phyloP scores from a whole-genome alignment of 768 basidiomycete genomes.

The Psilocybe sp. region DNA sequence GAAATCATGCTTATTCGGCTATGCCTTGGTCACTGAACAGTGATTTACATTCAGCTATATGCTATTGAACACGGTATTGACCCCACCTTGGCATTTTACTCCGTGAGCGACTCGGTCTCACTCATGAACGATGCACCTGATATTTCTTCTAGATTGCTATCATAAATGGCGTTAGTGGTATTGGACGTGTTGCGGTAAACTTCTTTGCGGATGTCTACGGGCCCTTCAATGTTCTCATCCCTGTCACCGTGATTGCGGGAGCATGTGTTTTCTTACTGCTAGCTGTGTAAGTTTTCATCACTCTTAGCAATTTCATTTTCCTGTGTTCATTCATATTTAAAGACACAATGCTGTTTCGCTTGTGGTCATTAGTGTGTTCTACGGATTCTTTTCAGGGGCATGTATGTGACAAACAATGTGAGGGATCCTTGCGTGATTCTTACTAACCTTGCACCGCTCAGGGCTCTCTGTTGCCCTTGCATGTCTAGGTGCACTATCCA shows the following conservation, averaged over 20 bases:
- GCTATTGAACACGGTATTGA: constrained; percentile 39
- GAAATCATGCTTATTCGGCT: neutral
- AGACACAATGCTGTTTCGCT: constrained; percentile 28
- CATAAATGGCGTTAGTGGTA: constrained; percentile 25
- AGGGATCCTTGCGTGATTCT: neutral
- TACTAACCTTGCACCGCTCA: constrained; percentile 5
- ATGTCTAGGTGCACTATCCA: constrained; percentile 26
- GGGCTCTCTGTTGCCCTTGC: constrained; percentile 32
- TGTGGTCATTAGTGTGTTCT: constrained; percentile 37
- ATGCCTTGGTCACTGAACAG: too few species aligned
- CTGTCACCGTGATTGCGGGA: constrained; percentile 26
- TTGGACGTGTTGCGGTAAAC: constrained; percentile 30
- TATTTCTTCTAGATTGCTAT: constrained; percentile 31
- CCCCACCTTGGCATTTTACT: constrained; percentile 43
- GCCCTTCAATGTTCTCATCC: constrained; percentile 29
- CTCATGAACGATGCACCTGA: too few species aligned
- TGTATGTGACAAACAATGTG: constrained; percentile 25
- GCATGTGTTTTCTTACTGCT: constrained; percentile 35
- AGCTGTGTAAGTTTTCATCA: constrained; percentile 23
- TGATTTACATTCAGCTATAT: constrained; percentile 50
- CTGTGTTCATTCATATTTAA: neutral
- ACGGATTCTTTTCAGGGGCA: constrained; percentile 43
- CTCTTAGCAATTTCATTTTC: neutral
- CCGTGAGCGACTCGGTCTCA: too few species aligned
- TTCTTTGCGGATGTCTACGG: constrained; percentile 29